phyloP scores from a whole-genome alignment of 179 eudicot genomes.

The Silene noctiflora region DNA sequence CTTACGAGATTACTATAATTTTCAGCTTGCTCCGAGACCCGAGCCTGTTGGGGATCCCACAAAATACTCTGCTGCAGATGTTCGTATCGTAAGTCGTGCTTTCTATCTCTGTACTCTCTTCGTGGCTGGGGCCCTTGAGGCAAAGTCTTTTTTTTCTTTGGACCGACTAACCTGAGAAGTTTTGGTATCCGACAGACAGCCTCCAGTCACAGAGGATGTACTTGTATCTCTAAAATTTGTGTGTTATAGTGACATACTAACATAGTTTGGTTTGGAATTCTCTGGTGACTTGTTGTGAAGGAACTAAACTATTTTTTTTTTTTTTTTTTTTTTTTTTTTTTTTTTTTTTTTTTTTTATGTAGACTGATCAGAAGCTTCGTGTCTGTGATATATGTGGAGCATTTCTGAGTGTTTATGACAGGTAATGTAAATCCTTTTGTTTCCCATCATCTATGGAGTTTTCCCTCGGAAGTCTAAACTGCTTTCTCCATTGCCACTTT shows the following conservation, averaged over 20 bases:
- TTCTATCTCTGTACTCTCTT: slow-evolving; percentile 1
- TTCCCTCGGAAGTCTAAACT: not conserved
- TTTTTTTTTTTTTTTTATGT: slow-evolving; percentile 20
- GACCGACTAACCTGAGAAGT: not conserved
- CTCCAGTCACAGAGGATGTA: not conserved
- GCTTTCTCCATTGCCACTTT: not conserved
- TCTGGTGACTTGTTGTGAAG: not conserved
- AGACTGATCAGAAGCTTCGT: slow-evolving; percentile 99
- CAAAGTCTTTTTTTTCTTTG: not conserved
- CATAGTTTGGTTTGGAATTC: slow-evolving; percentile 7
- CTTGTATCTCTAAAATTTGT: not conserved
- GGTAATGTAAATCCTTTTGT: slow-evolving; percentile 35
- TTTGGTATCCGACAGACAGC: not conserved
- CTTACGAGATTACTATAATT: slow-evolving; percentile 8
- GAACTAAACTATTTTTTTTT: too few species aligned
- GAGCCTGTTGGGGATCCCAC: slow-evolving; percentile 71
- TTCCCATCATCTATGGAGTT: not conserved
- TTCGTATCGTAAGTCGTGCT: slow-evolving; percentile 72
- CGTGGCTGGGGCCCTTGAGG: not conserved
- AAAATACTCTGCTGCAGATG: slow-evolving; percentile 92
- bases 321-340: slow-evolving; percentile 9
- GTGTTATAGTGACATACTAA: not conserved
- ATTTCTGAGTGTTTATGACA: slow-evolving; percentile 96
- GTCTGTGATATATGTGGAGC: slow-evolving; percentile 99
- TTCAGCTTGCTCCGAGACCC: slow-evolving; percentile 72